Base-by-base conservation (phyloP, 2,329 filamentous ascomycete genomes). In the Fusarium multiceps region DNA sequence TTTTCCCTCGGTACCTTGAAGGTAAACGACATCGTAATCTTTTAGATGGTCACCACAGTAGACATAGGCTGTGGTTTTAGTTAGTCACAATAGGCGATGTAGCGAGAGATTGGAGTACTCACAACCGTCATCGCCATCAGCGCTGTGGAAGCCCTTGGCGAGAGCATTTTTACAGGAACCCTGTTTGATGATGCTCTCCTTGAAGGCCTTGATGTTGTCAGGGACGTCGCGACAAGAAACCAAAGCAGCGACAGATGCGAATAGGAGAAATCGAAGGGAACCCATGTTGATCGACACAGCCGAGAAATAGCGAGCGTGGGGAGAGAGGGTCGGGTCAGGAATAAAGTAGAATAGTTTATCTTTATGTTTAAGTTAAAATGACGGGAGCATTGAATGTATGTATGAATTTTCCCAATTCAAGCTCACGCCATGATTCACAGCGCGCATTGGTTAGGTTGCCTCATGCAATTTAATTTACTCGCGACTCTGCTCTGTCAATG, bases 41-140 rank as follows among this genome's bases (percentile, higher is more conserved):
- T 72, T 49, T 16, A 81, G 37, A 56, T 82, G 80, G 63, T 86
- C 84, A 43, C 81, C 83, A 67, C 85, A 87, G 76, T 87, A 87
- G 12, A 73, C 72, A 54, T 78, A 80, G 20, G 71, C 80, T 80
- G 32, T 12, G 20, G 37, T 18, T 46, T 20, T 42, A 23, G 45
- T 67, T 47, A 63, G 58, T 45, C 9, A 28, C 9, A 16, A 30
- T 21, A 11, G 27, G 6, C n/a, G 10, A 21, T 6, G 4, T 13
- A 6, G 28, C 8, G 27, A 18, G 34, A 10, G 25, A 21, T 8
- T 21, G 21, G 3, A 9, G 32, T 14, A 67, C 75, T 61, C 74
- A 82, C 82, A 77, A 48, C 78, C 79, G 25, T 77, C 72, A 46
- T 80, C 79, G 28, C 76, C 76, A 18, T 82, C 74, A 7, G 73